Evolutionary conservation across 768 basidiomycete species (phyloP).

Genomic region (Podaxis pistillaris): DNA sequence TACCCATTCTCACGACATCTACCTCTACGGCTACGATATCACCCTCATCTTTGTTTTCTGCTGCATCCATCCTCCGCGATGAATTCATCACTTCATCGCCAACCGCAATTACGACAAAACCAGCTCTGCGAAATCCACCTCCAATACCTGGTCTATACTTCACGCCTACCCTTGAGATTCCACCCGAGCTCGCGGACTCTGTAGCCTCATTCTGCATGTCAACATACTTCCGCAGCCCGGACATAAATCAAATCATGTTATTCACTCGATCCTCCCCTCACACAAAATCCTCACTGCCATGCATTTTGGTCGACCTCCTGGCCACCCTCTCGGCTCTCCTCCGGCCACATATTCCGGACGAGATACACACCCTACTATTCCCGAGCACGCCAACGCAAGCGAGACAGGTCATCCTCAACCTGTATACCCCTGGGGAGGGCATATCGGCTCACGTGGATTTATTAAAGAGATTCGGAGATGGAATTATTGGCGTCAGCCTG

Average conservation of each 20-base stretch:
- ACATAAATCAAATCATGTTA: constrained; percentile 83
- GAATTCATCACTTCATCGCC: background rate
- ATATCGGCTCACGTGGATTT: constrained; percentile 90
- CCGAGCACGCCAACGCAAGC: constrained; percentile 46
- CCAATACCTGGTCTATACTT: constrained; percentile 68
- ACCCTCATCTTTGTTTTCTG: constrained; percentile 15
- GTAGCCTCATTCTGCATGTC: constrained; percentile 51
- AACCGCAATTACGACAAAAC: background rate
- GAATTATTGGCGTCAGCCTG: constrained; percentile 86
- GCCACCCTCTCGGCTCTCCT: constrained; percentile 47
- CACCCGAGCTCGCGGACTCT: constrained; percentile 48
- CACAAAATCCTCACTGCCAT: constrained; percentile 42
- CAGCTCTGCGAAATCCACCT: constrained; percentile 32
- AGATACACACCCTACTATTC: constrained; percentile 60
- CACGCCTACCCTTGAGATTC: constrained; percentile 47
- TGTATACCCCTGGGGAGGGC: constrained; percentile 87
- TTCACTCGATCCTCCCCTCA: constrained; percentile 52
- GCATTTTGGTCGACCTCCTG: constrained; percentile 54
- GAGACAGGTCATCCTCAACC: constrained; percentile 86
- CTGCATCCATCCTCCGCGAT: constrained; percentile 10
- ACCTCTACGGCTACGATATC: constrained; percentile 4
- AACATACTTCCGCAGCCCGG: constrained; percentile 49
- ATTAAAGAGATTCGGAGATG: constrained; percentile 79
- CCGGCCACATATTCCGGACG: constrained; percentile 44
- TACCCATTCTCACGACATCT: background rate